Conservation (phyloP, 2,329 filamentous ascomycete genomes). For the Ophiosphaerella herpotricha region DNA sequence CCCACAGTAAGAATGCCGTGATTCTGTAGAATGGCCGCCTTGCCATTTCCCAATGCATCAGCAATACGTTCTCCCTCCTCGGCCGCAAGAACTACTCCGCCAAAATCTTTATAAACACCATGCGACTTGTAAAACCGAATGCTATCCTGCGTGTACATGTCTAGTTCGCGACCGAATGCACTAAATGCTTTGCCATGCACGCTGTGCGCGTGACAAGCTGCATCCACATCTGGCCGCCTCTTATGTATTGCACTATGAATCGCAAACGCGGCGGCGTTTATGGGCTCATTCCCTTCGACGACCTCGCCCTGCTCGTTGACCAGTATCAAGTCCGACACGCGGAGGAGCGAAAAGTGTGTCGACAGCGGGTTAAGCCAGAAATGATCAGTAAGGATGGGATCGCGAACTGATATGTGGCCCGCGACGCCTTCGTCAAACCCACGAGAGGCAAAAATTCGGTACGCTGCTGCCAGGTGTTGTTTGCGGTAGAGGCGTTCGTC, state of each 20-base stretch:
- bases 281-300: constrained; percentile 47
- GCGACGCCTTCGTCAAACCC: constrained; percentile 50
- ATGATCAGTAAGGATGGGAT: constrained; percentile 39
- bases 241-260: constrained; percentile 52
- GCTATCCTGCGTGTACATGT: constrained; percentile 56
- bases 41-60: constrained; percentile 40
- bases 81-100: constrained; percentile 49
- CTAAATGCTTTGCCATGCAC: constrained; percentile 55
- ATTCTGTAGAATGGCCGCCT: constrained; percentile 47
- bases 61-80: constrained; percentile 54
- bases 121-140: constrained; percentile 50
- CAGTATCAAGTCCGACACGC: constrained; percentile 50
- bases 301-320: constrained; percentile 50
- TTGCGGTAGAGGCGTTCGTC: constrained; percentile 51
- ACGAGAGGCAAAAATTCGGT: constrained; percentile 43
- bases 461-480: constrained; percentile 54
- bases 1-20: constrained; percentile 48
- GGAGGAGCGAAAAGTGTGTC: constrained; percentile 51
- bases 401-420: constrained; percentile 53
- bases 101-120: constrained; percentile 48
- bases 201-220: constrained; percentile 52
- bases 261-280: constrained; percentile 54
- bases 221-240: constrained; percentile 45
- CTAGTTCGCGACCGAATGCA: constrained; percentile 52
- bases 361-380: constrained; percentile 52